Evolutionary conservation across 2,329 filamentous ascomycete genomes (phyloP), one percentile per base, ranked within the genome.

Genomic region (Arthrinium phaeospermum): DNA sequence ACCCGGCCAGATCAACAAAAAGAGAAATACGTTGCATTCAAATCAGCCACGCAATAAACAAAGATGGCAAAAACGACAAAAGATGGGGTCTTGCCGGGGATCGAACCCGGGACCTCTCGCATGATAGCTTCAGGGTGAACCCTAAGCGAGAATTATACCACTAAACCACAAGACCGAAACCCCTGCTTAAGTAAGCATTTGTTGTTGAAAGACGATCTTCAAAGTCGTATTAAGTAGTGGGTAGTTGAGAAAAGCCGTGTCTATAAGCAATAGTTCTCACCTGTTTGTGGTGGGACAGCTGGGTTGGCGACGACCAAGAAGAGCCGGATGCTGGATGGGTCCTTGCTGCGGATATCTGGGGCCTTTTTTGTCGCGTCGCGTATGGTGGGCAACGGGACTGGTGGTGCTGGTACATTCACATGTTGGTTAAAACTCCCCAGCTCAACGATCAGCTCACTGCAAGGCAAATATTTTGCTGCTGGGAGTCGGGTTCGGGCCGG

Each of bases 81-180:
- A 64, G 34, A 64, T 13, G 34, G 57, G 57, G 57, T 64, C 57
- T 64, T 64, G 57, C 57, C 57, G 57, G 57, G 57, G 57, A 64
- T 64, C 57, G 57, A 64, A 64, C 57, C 57, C 57, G 57, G 57
- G 57, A 64, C 57, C 57, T 64, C 57, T 64, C 57, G 57, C 57
- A 64, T 41, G 16, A 4, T 12, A 64, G 57, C 57, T 6, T n/a
- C 19, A 64, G 57, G 57, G 57, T 64, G 34, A n/a, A 64, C 57
- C 57, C 57, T 64, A 64, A 64, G 57, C 57, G 57, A 64, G 57
- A 64, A 64, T 64, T 64, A 64, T 64, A 64, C 57, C 57, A 64
- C 57, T 64, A 64, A 64, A 64, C 57, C 57, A 64, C 57, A 64
- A 64, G 57, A 64, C 57, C 57, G 57, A 41, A 41, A 64, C 30